Base-by-base conservation (phyloP, 2,329 filamentous ascomycete genomes). In the Fusarium oxysporum region DNA sequence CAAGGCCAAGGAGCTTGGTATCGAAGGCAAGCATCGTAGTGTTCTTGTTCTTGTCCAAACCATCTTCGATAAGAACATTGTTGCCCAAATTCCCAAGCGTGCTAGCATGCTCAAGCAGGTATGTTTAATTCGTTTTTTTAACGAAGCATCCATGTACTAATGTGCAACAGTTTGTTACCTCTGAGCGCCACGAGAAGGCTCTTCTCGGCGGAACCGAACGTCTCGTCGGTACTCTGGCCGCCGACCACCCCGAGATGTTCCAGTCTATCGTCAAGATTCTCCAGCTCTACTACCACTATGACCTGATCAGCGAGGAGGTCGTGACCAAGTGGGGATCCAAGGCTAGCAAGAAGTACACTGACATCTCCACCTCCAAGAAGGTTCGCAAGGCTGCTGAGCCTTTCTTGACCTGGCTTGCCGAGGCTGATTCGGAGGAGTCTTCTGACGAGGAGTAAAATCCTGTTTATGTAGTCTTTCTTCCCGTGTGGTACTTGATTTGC, bases 321-420 rank as follows among this genome's bases (percentile, higher is more conserved):
- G 90, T 97, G 81, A 93, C 92, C 84, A 92, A 92, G 77, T 99
- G 96, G 96, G 96, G 95, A 74, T 89, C 90, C 81, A 97, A 96
- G 88, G 95, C 96, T 67, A 97, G 94, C 90, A 98, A 97, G 92
- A 98, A 98, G 87, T 98, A 98, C 82, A 93, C 97, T 77, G 96
- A 98, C 81, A 84, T 97, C 69, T 82, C 92, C 68, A 95, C 91
- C 70, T 97, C 94, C 85, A 96, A 95, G 88, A 97, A 97, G 89
- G 95, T 98, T 72, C 94, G 95, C 86, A 96, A 97, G 88, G 93
- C 94, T 74, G 95, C 96, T 60, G 93, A 97, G 86, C 92, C 93
- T 73, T 99, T 99, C 89, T 88, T 98, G 80, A 93, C 91, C 78
- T 98, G 95, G 96, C 94, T 98, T 65, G 90, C 94, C 77, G 94